A percentile compares a stretch with the other conserved stretches of the same genome.
phyloP scores from a whole-genome alignment of 2,329 filamentous ascomycete genomes.

The Arthrobotrys conoides region DNA sequence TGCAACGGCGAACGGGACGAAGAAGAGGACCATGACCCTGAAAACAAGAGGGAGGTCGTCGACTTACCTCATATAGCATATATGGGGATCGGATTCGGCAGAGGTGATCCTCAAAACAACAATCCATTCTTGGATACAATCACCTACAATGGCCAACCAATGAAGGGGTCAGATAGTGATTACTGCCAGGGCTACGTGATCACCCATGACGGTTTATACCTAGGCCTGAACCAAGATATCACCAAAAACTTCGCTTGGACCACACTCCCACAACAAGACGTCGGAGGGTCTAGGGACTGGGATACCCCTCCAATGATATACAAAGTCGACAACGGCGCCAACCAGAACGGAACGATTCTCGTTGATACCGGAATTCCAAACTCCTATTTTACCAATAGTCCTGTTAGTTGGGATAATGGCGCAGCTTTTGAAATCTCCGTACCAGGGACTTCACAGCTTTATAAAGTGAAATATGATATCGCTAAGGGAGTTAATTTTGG shows the following conservation, averaged over 20 bases:
- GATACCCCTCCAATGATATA: constrained; percentile 38
- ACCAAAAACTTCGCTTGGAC: constrained; percentile 35
- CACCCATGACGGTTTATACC: constrained; percentile 32
- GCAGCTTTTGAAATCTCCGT: constrained; percentile 26
- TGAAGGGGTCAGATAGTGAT: background rate
- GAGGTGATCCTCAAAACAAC: constrained; percentile 26
- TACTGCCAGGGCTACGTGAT: constrained; percentile 52
- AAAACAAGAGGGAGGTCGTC: background rate
- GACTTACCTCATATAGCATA: constrained; percentile 17
- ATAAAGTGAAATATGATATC: constrained; percentile 34
- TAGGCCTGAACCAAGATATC: constrained; percentile 24
- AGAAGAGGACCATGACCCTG: background rate
- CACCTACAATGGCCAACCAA: constrained; percentile 28
- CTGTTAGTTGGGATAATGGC: background rate
- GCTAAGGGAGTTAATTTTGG: background rate
- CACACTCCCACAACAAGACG: constrained; percentile 22
- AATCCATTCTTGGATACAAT: constrained; percentile 50
- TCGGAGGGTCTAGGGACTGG: constrained; percentile 31
- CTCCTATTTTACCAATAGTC: constrained; percentile 22
- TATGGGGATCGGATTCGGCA: constrained; percentile 56
- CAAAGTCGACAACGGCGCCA: constrained; percentile 1
- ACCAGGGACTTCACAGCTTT: constrained; percentile 26
- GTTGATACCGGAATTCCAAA: constrained; percentile 52
- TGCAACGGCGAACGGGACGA: background rate
- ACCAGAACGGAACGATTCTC: constrained; percentile 20